These are phyloP conservation scores for Pneumocystis murina DNA, from an alignment of 1,139 yeast species.

Conservation along the genomic window DNA sequence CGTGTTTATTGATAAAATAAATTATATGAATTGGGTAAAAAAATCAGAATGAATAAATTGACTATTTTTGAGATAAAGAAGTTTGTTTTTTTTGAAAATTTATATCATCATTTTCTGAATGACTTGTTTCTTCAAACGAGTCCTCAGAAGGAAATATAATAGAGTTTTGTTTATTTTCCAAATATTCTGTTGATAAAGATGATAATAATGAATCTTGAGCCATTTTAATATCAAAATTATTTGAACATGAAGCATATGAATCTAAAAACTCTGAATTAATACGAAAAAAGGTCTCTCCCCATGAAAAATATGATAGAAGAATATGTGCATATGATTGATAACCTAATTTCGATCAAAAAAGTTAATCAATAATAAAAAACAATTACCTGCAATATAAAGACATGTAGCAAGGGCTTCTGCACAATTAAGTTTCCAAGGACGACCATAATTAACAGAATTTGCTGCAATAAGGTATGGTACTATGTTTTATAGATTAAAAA, in stretches of 20 bases:
- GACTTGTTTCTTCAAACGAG: neutral
- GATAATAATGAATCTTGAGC: slow-evolving; percentile 59
- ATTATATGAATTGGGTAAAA: no score
- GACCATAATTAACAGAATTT: slow-evolving; percentile 90
- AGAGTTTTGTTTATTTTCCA: neutral
- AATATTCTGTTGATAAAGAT: neutral
- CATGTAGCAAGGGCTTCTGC: slow-evolving; percentile 97
- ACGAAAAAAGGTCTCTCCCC: slow-evolving; percentile 80
- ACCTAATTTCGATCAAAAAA: neutral
- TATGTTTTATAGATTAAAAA: neutral
- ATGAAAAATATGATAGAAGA: slow-evolving; percentile 63
- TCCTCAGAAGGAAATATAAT: neutral
- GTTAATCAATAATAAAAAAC: neutral
- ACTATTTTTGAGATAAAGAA: no score
- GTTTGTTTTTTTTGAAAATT: no score
- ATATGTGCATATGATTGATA: slow-evolving; percentile 77
- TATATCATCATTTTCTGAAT: neutral
- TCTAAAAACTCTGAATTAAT: slow-evolving; percentile 67
- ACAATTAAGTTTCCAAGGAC: slow-evolving; percentile 91
- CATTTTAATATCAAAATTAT: slow-evolving; percentile 51
- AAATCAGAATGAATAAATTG: no score
- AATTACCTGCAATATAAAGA: slow-evolving; percentile 70
- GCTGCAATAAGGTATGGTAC: slow-evolving; percentile 91
- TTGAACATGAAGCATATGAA: slow-evolving; percentile 64
- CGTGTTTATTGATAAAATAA: no score